Base-by-base conservation (phyloP, 179 eudicot species). In the Gypsophila paniculata region DNA sequence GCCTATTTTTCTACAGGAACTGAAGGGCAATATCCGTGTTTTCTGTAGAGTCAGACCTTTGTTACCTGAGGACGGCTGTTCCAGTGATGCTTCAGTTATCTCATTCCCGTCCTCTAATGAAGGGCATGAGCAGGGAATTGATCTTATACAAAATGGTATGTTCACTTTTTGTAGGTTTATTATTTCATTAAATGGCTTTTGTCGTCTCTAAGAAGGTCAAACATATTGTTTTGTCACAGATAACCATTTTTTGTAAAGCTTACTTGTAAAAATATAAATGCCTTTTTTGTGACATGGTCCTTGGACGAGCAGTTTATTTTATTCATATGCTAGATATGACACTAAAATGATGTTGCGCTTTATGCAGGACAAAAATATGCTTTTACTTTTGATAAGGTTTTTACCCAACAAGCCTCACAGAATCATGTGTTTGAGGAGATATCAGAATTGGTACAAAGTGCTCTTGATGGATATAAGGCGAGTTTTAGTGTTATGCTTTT, bases 381-480 rank as follows among this genome's bases (percentile, higher is more conserved):
- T 52, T 90, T 86, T 66, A 82, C 87, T n/a, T 90, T 88, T 70
- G 96, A 90, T 75, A 85, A 85, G 76, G 96, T 90, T 11, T 88
- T 90, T 51, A 74, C 60, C 8, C 91, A 78, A 6, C 87, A 88
- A 49, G 84, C 96, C 46, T 79, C 93, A 23, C 96, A 90, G 55
- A 67, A 78, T 65, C 88, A 88, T 38, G 93, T 90, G 23, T 90
- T 90, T 67, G 82, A 65, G 14, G 96, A 90, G 75, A 88, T 90
- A 67, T 90, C 96, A 3, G 93, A 90, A 76, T 66, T 90, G 51
- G 89, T 90, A 38, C 96, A 90, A 48, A 90, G 96, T 81, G 96
- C 96, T 18, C 93, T 90, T 25, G 96, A 90, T 76, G 96, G 96
- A 11, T 90, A 88, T 23, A 90, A 88, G 96, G 96, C 88, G 53